A percentile compares a stretch with the other conserved stretches of the same genome.
These are phyloP conservation scores for Plantago elongata DNA, from an alignment of 257 asterid genomes.

Conservation along the genomic window DNA sequence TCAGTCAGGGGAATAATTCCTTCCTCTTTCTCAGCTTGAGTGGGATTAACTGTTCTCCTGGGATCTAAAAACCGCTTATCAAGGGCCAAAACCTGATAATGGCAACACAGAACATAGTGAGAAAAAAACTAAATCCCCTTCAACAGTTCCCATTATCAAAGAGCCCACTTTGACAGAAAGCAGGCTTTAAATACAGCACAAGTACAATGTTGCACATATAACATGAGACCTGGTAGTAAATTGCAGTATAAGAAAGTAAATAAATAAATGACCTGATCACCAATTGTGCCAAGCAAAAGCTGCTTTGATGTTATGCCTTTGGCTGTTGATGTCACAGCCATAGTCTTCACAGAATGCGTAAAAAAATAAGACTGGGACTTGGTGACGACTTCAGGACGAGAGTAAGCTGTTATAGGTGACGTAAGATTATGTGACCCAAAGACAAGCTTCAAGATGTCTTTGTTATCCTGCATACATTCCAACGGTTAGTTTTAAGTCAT, in stretches of 20 bases:
- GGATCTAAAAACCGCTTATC: conserved; percentile 96
- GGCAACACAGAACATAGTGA: conserved; percentile 13
- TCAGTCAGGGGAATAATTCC: conserved; percentile 96
- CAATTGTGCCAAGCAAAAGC: conserved; percentile 88
- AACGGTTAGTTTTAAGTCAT: conserved; percentile 11
- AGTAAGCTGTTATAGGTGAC: conserved; percentile 79
- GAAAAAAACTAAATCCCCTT: not conserved
- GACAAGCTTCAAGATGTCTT: conserved; percentile 84
- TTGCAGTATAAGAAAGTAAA: not conserved
- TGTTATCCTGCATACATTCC: conserved; percentile 69
- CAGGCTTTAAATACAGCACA: not conserved
- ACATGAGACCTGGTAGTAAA: conserved; percentile 4
- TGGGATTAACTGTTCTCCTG: conserved; percentile 83
- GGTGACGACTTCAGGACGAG: conserved; percentile 77
- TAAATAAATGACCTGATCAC: conserved; percentile 67
- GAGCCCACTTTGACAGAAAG: conserved; percentile 4
- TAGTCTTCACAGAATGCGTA: conserved; percentile 67
- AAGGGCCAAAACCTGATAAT: conserved; percentile 86
- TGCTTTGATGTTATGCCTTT: conserved; percentile 98
- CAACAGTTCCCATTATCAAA: not conserved
- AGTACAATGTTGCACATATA: conserved; percentile 2
- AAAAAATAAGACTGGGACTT: conserved; percentile 90
- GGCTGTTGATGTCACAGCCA: conserved; percentile 87
- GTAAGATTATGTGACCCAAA: conserved; percentile 88
- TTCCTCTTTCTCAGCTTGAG: conserved; percentile 98